Evolutionary conservation across 371 early-diverging fungal species (phyloP).

Genomic region (Lichtheimia ornata): DNA sequence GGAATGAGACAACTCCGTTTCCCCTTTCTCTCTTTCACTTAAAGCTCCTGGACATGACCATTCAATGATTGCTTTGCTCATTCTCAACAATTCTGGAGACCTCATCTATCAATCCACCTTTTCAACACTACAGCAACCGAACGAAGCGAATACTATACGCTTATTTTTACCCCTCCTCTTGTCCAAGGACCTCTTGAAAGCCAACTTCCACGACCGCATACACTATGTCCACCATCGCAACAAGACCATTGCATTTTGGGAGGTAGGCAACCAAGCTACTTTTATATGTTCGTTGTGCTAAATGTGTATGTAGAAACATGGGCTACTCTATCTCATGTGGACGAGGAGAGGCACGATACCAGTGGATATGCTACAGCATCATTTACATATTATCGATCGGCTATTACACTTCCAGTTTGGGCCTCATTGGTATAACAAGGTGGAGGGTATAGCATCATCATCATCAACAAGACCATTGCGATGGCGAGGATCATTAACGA

Average conservation of each 20-base stretch:
- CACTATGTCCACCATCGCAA: constrained; percentile 35
- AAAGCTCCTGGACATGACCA: constrained; percentile 11
- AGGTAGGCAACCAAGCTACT: constrained; percentile 26
- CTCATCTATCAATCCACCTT: constrained; percentile 36
- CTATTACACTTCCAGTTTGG: constrained; percentile 46
- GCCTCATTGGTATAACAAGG: constrained; percentile 36
- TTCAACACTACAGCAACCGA: constrained; percentile 7
- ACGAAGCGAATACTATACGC: constrained; percentile 35
- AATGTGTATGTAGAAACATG: constrained; percentile 24
- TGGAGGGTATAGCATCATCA: constrained; percentile 17
- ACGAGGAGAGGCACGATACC: constrained; percentile 28
- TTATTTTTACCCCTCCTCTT: constrained; percentile 41
- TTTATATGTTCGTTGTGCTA: neutral
- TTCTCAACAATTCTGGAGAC: constrained; percentile 41
- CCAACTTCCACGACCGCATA: constrained; percentile 38
- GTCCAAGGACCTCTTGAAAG: constrained; percentile 46
- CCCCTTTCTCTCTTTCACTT: constrained; percentile 12
- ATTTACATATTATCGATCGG: constrained; percentile 35
- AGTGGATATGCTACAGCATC: constrained; percentile 31
- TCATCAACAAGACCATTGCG: constrained; percentile 1
- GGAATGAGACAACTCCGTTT: constrained; percentile 1
- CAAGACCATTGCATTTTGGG: constrained; percentile 42
- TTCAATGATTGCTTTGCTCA: constrained; percentile 42
- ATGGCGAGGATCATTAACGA: constrained; percentile 1
- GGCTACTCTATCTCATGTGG: constrained; percentile 34